Percentiles rank a stretch among this genome's conserved stretches.
Conservation (phyloP, 2,329 filamentous ascomycete genomes). For the Trichoderma aggressivum region DNA sequence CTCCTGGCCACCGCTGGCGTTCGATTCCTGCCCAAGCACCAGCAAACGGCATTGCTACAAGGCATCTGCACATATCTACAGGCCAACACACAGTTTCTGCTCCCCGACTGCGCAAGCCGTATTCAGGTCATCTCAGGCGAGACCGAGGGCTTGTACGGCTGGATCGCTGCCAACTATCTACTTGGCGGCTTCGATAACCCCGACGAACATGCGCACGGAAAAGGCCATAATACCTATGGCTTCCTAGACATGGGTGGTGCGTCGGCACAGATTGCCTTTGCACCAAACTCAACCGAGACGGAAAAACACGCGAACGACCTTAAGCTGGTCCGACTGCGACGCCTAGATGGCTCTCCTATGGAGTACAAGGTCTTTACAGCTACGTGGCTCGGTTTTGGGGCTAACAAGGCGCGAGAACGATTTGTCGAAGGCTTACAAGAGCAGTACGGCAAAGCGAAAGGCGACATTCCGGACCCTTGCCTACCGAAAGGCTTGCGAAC, state of each 20-base stretch:
- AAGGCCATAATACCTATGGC: slow-evolving; percentile 89
- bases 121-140: slow-evolving; percentile 94
- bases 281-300: slow-evolving; percentile 87
- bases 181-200: slow-evolving; percentile 84
- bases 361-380: slow-evolving; percentile 94
- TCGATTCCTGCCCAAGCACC: slow-evolving; percentile 71
- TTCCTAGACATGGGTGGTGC: slow-evolving; percentile 98
- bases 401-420: slow-evolving; percentile 82
- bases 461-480: slow-evolving; percentile 85
- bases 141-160: slow-evolving; percentile 93
- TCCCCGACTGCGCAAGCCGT: slow-evolving; percentile 86
- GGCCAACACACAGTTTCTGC: slow-evolving; percentile 70
- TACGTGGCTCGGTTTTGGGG: slow-evolving; percentile 96
- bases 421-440: slow-evolving; percentile 78
- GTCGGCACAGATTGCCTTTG: slow-evolving; percentile 96
- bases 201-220: slow-evolving; percentile 72
- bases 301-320: slow-evolving; percentile 86
- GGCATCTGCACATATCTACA: slow-evolving; percentile 82
- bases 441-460: slow-evolving; percentile 54
- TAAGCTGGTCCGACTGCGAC: slow-evolving; percentile 80
- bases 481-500: slow-evolving; percentile 74
- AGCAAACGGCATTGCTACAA: slow-evolving; percentile 69
- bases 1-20: slow-evolving; percentile 95
- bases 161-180: slow-evolving; percentile 95
- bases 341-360: slow-evolving; percentile 68